A percentile compares a stretch with the other conserved stretches of the same genome.
Evolutionary conservation across 768 basidiomycete species (phyloP).

Genomic region (Suillus alpinus): DNA sequence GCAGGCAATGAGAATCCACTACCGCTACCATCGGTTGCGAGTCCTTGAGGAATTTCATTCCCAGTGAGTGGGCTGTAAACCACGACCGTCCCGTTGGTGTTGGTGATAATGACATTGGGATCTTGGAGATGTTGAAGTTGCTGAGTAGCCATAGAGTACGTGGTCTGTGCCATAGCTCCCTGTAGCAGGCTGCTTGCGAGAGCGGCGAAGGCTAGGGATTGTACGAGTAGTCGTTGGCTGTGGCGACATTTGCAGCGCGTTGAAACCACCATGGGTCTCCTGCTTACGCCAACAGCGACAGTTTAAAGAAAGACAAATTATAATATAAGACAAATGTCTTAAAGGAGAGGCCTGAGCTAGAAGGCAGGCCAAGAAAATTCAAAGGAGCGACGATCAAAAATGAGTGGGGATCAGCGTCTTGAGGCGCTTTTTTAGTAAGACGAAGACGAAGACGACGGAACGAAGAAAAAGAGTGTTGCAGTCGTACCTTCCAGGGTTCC

Average conservation of each 20-base stretch:
- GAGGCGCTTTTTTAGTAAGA: neutral
- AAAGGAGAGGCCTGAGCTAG: neutral
- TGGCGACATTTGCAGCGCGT: slow-evolving; percentile 1
- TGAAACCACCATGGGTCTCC: slow-evolving; percentile 3
- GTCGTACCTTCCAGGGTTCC: neutral
- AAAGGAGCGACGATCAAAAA: neutral
- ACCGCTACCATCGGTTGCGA: slow-evolving; percentile 60
- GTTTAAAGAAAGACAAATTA: neutral
- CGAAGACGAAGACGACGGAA: neutral
- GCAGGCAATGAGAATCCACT: slow-evolving; percentile 45
- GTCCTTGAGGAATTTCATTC: slow-evolving; percentile 47
- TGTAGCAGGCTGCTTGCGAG: neutral
- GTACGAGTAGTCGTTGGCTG: neutral
- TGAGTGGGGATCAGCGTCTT: neutral
- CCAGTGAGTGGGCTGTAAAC: slow-evolving; percentile 46
- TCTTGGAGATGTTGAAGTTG: slow-evolving; percentile 24
- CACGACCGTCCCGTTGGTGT: slow-evolving; percentile 33
- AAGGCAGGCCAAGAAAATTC: neutral
- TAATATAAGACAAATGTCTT: neutral
- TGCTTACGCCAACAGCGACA: neutral
- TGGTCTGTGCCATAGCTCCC: slow-evolving; percentile 1
- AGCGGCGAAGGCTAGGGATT: neutral
- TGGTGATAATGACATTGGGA: slow-evolving; percentile 27
- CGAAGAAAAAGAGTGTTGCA: neutral
- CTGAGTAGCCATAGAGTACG: neutral